Evolutionary conservation across 148 eudicot genomes (phyloP).

Genomic region (Arctostaphylos glauca): DNA sequence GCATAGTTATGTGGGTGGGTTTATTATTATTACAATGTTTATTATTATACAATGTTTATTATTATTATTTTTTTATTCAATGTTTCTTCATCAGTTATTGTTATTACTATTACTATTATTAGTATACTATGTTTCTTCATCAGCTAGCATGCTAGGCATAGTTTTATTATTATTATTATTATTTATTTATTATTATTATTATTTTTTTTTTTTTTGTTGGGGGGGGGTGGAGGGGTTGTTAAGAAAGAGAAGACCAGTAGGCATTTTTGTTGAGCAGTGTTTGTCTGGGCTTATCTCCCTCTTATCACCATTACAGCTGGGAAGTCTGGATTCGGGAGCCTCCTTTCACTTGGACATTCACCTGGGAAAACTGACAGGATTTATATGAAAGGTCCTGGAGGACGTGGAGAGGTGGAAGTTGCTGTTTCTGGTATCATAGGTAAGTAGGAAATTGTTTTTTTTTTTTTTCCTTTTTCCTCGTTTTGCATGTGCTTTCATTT

Average conservation of each 20-base stretch:
- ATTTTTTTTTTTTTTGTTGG: no score
- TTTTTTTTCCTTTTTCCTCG: not conserved
- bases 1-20: not conserved
- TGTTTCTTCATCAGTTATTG: no score
- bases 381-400: slow-evolving; percentile 98
- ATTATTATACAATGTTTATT: no score
- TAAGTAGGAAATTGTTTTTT: slow-evolving; percentile 21
- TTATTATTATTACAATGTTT: no score
- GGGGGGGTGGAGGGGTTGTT: no score
- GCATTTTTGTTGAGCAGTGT: not conserved
- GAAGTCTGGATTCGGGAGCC: slow-evolving; percentile 80
- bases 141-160: no score
- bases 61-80: no score
- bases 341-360: slow-evolving; percentile 77
- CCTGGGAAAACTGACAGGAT: slow-evolving; percentile 76
- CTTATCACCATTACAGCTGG: slow-evolving; percentile 55
- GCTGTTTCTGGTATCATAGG: slow-evolving; percentile 97
- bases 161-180: no score
- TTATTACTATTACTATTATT: no score
- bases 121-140: no score
- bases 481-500: not conserved
- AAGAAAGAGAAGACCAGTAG: not conserved
- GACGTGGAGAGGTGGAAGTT: slow-evolving; percentile 98
- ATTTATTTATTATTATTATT: no score
- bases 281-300: not conserved